Base-by-base conservation (phyloP, 805 yeast species). In the Isabelozyma heimii region DNA sequence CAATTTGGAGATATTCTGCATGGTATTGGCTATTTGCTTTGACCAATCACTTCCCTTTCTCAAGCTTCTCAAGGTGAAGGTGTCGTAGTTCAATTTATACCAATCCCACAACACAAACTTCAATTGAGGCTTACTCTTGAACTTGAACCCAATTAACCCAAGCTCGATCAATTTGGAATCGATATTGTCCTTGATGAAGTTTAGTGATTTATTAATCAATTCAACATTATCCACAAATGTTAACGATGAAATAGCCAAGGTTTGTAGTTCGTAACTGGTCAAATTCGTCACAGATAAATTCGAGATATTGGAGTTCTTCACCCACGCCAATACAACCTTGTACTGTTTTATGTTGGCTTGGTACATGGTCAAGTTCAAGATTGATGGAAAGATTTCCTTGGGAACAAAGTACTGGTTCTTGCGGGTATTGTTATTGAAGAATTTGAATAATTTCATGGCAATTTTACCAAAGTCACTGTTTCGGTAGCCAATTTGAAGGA, bases 281-380 rank as follows among this genome's bases (percentile, higher is more conserved):
- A 60, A 60, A 48, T 72, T 63, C 5, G 79, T 60, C 51, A 76
- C 69, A 9, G 65, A 66, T 55, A 69, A 60, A 9, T 69, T 67
- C 5, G 81, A 75, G 2, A 73, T 72, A 41, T 75, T 70, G 6
- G 84, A 72, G 48, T 75, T 74, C 52, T 81, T 82, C 10, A 76
- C 79, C 15, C 84, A 60, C 30, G 80, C 81, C 33, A 77, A 64
- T 5, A 84, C 65, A 54, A 79, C 83, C 62, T 85, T 85, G 75
- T 84, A 85, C 37, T 81, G 83, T 53, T 80, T 78, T 45, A 66
- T 63, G 37, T 67, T 66, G 40, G 69, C 65, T 5, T 65, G 63
- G 27, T 65, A 60, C 33, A 82, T 66, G 3, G 73, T 63, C 9
- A 76, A 63, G 10, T 74, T 67, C 45, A 84, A 65, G 5, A 75